Evolutionary conservation across 768 basidiomycete genomes (phyloP), one percentile per base, ranked within the genome.

Genomic region (Hypholoma sublateritium): DNA sequence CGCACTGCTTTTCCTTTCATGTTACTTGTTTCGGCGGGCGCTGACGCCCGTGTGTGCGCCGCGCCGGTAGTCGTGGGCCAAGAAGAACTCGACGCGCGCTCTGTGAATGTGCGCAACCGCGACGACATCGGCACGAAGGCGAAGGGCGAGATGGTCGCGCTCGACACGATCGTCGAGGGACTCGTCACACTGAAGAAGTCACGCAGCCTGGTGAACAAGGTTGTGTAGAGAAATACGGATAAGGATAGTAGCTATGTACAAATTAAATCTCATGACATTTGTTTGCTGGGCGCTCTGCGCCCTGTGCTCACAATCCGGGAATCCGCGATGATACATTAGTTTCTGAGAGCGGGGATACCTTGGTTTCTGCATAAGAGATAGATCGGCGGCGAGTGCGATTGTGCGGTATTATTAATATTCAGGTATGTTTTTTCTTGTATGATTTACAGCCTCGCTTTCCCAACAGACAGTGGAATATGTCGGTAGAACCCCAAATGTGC

Each of bases 31-130:
- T n/a, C n/a, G n/a, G n/a, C n/a, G n/a, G 50, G 46, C 52, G 55
- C 41, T 56, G 53, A 51, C 32, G 59, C 8, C 50, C 32, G 55
- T 35, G 16, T 50, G 45, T 35, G 53, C 16, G 24, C 28, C 28
- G 4, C 34, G 37, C 41, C 52, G 62, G 43, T 64, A 97, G 96
- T 98, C 57, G 96, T 98, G 54, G 97, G 97, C 25, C 88, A 95
- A 67, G 91, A 94, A 62, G 97, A 99, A 73, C 74, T 93, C 54
- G 88, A 93, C 57, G 77, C 80, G 43, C 82, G 82, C 41, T 92
- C 96, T 5, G 97, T 98, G 61, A 98, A 99, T 67, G 86, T 98
- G 16, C 86, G 96, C 57, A 98, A 98, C 72, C 86, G 97, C 35
- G 96, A 98, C 70, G 94, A 98, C 64, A 83, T 89, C 34, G 93